Evolutionary conservation across 768 basidiomycete genomes (phyloP), one percentile per base, ranked within the genome.

Genomic region (Dioszegia aurantiaca): DNA sequence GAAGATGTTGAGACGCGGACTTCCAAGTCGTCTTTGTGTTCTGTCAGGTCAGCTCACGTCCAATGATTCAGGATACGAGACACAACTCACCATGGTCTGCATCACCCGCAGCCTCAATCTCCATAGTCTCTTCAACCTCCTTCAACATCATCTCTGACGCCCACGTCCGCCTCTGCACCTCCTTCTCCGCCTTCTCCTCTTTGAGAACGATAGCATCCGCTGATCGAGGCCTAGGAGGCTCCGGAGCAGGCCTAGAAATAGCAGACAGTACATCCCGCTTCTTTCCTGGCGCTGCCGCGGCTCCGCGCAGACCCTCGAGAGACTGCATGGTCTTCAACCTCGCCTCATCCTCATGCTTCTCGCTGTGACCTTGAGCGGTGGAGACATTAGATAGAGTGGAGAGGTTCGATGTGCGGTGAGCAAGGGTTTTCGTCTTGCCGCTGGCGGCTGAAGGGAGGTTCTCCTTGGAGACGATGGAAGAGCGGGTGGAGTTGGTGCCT

Each of bases 221-320:
- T 27, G 60, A 63, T 28, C 31, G 39, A 3, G 69, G 64, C 49
- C 69, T 28, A 33, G 67, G 69, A 24, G 69, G 67, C 33, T 60
- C 58, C 10, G 69, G 69, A n/a, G 69, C 69, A 33, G 62, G 64
- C 28, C 69, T 44, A 24, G 53, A 55, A 21, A 71, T 64, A 26
- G 48, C 48, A 17, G 48, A 59, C 24, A 70, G 23, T 10, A 68
- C 62, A 30, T 71, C 69, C 16, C 56, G 14, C 33, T 59, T 61
- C 41, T 62, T 61, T 21, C 36, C 53, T 21, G 43, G 41, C 10
- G 55, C 24, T 9, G 21, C 54, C 23, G 31, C 42, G 37, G 4
- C 23, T 12, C 48, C 27, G 8, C 21, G 40, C 1, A 41, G 44
- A 44, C 70, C 70, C 46, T 72, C 70, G 8, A 72, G 59, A 19